Evolutionary conservation across 768 basidiomycete species (phyloP).

Genomic region (Favolaschia claudopus): DNA sequence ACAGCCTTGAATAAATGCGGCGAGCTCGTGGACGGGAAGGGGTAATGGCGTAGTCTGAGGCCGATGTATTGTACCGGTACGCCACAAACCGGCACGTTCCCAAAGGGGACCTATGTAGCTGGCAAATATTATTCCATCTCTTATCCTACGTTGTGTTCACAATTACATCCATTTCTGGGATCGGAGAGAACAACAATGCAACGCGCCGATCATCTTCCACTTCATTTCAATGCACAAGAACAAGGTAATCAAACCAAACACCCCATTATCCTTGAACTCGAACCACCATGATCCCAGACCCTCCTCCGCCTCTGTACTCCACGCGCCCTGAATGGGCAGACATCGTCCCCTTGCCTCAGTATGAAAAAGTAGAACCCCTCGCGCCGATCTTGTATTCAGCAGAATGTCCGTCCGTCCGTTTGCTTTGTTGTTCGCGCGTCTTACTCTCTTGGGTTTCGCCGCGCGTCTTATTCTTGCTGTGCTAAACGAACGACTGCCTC

Average conservation of each 20-base stretch:
- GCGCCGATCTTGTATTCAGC: conserved; percentile 92
- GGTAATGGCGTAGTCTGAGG: no score
- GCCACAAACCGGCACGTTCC: no score
- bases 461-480: no score
- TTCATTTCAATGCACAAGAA: not conserved
- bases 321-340: conserved; percentile 82
- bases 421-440: not conserved
- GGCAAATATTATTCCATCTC: no score
- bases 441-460: not conserved
- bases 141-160: no score
- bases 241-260: no score
- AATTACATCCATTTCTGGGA: no score
- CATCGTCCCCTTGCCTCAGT: conserved; percentile 80
- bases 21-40: no score
- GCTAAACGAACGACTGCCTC: not conserved
- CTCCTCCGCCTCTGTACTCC: conserved; percentile 52
- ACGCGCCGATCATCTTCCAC: not conserved
- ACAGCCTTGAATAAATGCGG: no score
- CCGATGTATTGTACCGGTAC: no score
- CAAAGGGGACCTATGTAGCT: no score
- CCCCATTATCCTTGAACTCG: conserved; percentile 10
- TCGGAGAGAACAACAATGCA: no score
- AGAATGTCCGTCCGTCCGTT: conserved; percentile 70
- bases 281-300: conserved; percentile 22
- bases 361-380: conserved; percentile 78